Evolutionary conservation across 768 basidiomycete genomes (phyloP).

Genomic region (Pleurotus salmoneostramineus): DNA sequence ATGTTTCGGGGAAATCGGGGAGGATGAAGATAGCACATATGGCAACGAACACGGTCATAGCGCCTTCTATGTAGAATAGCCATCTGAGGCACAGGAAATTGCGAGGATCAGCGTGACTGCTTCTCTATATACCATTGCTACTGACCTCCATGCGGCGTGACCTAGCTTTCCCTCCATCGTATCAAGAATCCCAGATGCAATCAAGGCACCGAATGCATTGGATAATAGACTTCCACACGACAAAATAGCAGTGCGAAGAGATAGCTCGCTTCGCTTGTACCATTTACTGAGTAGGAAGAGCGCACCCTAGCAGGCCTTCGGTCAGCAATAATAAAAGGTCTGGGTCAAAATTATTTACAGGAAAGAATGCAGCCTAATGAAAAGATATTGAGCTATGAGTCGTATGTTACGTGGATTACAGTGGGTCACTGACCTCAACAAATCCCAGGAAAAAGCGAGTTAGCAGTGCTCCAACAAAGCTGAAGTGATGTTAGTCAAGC

Average conservation of each 20-base stretch:
- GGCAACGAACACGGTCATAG: slow-evolving; percentile 47
- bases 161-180: slow-evolving; percentile 69
- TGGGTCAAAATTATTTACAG: slow-evolving; percentile 23
- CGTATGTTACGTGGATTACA: neutral
- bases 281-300: slow-evolving; percentile 59
- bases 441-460: slow-evolving; percentile 79
- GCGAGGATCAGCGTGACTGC: too few relatives aligned
- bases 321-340: slow-evolving; percentile 2
- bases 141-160: slow-evolving; percentile 67
- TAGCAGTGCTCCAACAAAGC: slow-evolving; percentile 60
- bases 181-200: slow-evolving; percentile 73
- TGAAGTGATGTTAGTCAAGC: slow-evolving; percentile 16
- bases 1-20: slow-evolving; percentile 65
- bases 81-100: slow-evolving; percentile 34
- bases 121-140: neutral
- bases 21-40: slow-evolving; percentile 57
- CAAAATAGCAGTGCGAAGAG: slow-evolving; percentile 62
- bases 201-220: slow-evolving; percentile 79
- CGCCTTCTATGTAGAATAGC: slow-evolving; percentile 71
- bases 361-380: slow-evolving; percentile 55
- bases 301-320: slow-evolving; percentile 10
- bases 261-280: slow-evolving; percentile 74
- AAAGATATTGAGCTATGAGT: slow-evolving; percentile 11
- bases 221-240: slow-evolving; percentile 72
- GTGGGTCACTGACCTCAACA: slow-evolving; percentile 29